Evolutionary conservation across 768 basidiomycete genomes (phyloP).

Genomic region (Trametes punicea): DNA sequence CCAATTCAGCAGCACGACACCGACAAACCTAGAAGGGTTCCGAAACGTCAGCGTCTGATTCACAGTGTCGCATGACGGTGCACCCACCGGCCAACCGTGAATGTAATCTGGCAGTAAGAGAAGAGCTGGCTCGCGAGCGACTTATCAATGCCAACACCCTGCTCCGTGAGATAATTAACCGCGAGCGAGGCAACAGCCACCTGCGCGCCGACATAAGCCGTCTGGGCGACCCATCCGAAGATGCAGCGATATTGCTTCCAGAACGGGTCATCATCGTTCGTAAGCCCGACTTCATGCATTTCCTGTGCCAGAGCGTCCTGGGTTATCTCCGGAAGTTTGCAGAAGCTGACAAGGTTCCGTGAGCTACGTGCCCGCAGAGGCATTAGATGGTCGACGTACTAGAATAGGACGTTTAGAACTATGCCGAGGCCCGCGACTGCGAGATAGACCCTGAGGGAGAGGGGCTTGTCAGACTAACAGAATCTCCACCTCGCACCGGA

Average conservation of each 20-base stretch:
- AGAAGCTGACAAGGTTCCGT: conserved; percentile 40
- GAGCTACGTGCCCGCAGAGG: background rate
- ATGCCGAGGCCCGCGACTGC: conserved; percentile 63
- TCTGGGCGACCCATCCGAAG: conserved; percentile 73
- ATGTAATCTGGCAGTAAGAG: conserved; percentile 70
- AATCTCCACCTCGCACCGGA: background rate
- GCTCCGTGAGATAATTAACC: conserved; percentile 68
- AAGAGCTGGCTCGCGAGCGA: conserved; percentile 60
- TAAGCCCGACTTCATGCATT: conserved; percentile 40
- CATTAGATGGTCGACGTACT: conserved; percentile 35
- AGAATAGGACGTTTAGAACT: conserved; percentile 61
- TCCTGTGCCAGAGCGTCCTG: conserved; percentile 59
- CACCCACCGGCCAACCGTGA: conserved; percentile 54
- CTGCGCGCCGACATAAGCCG: conserved; percentile 62
- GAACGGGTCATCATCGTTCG: conserved; percentile 51
- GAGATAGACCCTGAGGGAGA: conserved; percentile 51
- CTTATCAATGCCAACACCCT: conserved; percentile 49
- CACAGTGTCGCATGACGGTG: background rate
- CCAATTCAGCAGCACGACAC: conserved; percentile 57
- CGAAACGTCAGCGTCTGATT: background rate
- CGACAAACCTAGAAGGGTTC: conserved; percentile 52
- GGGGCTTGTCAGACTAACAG: background rate
- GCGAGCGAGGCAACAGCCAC: conserved; percentile 65
- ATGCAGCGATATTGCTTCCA: conserved; percentile 67
- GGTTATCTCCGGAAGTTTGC: conserved; percentile 65